These are phyloP conservation scores for Aspergillus amoenus DNA, from an alignment of 2,329 filamentous ascomycete genomes.

Conservation along the genomic window DNA sequence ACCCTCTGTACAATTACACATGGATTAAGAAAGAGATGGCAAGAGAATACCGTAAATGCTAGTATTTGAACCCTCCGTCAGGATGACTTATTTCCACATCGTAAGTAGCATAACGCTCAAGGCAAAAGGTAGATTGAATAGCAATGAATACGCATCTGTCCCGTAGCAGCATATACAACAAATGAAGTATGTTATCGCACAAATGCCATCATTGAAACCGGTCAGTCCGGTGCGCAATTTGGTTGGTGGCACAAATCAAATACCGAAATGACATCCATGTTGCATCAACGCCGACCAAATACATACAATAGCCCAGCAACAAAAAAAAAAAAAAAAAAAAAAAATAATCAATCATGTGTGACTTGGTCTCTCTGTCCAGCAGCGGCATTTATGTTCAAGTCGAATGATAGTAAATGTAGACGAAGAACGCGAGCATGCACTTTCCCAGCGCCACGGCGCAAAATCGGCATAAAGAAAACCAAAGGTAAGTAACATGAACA, in stretches of 20 bases:
- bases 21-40: too few relatives aligned
- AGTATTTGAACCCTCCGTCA: too few relatives aligned
- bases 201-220: background rate
- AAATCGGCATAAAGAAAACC: background rate
- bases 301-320: background rate
- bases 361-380: background rate
- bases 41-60: too few relatives aligned
- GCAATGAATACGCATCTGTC: background rate
- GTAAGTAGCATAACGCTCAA: background rate
- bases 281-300: constrained; percentile 3
- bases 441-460: background rate
- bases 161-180: background rate
- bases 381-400: background rate
- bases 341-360: background rate
- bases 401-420: background rate
- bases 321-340: background rate
- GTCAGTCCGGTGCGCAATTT: background rate
- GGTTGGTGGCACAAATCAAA: background rate
- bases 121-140: background rate
- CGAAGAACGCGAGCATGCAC: background rate
- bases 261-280: background rate
- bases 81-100: background rate
- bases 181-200: background rate
- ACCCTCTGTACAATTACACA: background rate
- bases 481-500: background rate